Percentiles rank a stretch among this genome's conserved stretches.
phyloP scores from a whole-genome alignment of 208 protist genomes.

The Acanthamoeba castellanii region DNA sequence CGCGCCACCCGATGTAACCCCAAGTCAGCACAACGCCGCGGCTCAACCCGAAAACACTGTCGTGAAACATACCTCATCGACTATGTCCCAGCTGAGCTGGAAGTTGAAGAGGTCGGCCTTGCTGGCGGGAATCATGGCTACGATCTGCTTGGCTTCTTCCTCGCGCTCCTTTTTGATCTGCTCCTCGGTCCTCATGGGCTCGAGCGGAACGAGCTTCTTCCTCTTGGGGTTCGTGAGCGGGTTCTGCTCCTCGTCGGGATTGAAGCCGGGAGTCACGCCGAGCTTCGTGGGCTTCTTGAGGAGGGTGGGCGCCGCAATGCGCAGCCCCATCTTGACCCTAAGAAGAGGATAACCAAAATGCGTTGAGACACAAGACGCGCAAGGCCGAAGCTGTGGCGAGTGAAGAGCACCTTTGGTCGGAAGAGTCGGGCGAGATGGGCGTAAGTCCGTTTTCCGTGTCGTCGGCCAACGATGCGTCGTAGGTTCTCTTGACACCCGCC shows the following conservation, averaged over 20 bases:
- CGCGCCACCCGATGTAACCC: not conserved
- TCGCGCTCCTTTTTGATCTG: conserved; percentile 46
- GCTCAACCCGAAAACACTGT: too few species aligned
- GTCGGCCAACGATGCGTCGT: conserved; percentile 36
- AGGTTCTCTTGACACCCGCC: conserved; percentile 1
- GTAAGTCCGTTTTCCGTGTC: conserved; percentile 44
- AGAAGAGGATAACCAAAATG: not conserved
- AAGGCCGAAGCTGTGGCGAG: not conserved
- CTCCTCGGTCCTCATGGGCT: conserved; percentile 75
- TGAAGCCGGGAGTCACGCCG: conserved; percentile 52
- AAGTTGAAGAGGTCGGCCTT: conserved; percentile 78
- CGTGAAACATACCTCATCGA: conserved; percentile 70
- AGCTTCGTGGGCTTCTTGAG: conserved; percentile 35
- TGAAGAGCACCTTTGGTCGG: conserved; percentile 6
- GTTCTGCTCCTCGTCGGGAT: conserved; percentile 65
- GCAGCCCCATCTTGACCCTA: conserved; percentile 9
- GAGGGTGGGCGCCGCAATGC: conserved; percentile 56
- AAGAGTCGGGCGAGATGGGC: conserved; percentile 5
- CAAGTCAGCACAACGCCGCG: not conserved
- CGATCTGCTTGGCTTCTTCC: conserved; percentile 71
- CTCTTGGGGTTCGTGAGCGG: conserved; percentile 69
- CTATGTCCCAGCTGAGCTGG: conserved; percentile 75
- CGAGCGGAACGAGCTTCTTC: conserved; percentile 75
- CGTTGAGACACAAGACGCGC: not conserved
- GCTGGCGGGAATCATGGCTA: conserved; percentile 56